These are phyloP conservation scores for Neurospora cerealis DNA, from an alignment of 495 filamentous ascomycete species.

Conservation along the genomic window DNA sequence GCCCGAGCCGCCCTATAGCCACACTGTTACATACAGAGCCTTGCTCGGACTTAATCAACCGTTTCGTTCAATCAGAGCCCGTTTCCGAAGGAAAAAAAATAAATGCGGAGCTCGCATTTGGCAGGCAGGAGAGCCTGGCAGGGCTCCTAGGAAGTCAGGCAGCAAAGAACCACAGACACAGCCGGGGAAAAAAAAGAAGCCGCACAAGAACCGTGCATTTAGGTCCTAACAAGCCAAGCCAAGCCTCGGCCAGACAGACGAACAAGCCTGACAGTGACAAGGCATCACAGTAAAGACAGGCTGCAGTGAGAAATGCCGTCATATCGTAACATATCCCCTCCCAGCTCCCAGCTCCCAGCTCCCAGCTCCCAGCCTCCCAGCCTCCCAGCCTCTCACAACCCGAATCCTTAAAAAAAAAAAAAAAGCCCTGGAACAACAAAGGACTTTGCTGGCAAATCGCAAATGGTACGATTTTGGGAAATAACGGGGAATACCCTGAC, in stretches of 20 bases:
- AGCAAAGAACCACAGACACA: background rate
- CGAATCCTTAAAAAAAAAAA: too few relatives aligned
- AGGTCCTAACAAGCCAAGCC: too few relatives aligned
- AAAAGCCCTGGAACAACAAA: background rate
- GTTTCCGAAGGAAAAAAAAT: background rate
- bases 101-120: background rate
- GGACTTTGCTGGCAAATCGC: background rate
- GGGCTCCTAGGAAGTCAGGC: background rate
- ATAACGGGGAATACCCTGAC: background rate
- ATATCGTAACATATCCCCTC: too few relatives aligned
- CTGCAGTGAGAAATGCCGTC: background rate
- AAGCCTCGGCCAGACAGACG: too few relatives aligned
- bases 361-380: too few relatives aligned
- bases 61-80: background rate
- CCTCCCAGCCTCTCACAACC: background rate
- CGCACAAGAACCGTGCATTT: background rate
- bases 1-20: background rate
- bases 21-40: background rate
- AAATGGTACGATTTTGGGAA: background rate
- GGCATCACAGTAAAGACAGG: too few relatives aligned
- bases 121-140: too few relatives aligned
- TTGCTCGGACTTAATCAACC: background rate
- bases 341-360: too few relatives aligned
- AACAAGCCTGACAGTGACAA: too few relatives aligned
- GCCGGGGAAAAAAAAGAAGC: background rate